phyloP scores from a whole-genome alignment of 1,139 yeast genomes.

The Entelexis paramagnoliae region DNA sequence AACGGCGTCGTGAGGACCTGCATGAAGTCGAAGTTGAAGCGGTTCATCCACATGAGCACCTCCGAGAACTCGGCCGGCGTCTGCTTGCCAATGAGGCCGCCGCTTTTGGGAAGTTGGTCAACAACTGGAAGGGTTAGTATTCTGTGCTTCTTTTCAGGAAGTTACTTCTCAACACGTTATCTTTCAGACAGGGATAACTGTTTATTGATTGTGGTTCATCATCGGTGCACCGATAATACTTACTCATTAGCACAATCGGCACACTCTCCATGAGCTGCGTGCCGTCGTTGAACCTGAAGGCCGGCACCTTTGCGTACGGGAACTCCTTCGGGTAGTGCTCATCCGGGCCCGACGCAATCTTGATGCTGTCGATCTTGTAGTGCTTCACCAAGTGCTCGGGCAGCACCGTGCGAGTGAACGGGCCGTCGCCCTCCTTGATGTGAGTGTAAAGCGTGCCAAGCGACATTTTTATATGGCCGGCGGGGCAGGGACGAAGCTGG shows the following conservation, averaged over 20 bases:
- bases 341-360: constrained; percentile 40
- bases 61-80: constrained; percentile 40
- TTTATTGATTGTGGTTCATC: constrained; percentile 22
- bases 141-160: constrained; percentile 18
- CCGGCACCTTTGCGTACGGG: constrained; percentile 47
- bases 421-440: constrained; percentile 21
- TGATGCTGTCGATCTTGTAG: constrained; percentile 56
- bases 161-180: constrained; percentile 23
- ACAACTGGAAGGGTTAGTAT: constrained; percentile 22
- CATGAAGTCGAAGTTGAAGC: constrained; percentile 62
- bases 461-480: too few relatives aligned
- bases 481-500: too few relatives aligned
- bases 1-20: constrained; percentile 35
- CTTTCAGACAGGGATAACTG: constrained; percentile 28
- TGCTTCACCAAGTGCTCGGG: constrained; percentile 58
- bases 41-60: constrained; percentile 73
- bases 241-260: constrained; percentile 48
- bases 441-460: constrained; percentile 22
- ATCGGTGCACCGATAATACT: constrained; percentile 18
- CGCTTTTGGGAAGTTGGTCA: constrained; percentile 12
- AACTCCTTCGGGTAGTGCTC: constrained; percentile 55
- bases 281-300: constrained; percentile 54
- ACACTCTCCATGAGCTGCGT: constrained; percentile 43
- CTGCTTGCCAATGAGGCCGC: constrained; percentile 19
- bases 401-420: constrained; percentile 33